These are phyloP conservation scores for Beauveria sp. DNA, from an alignment of 2,329 filamentous ascomycete species.

Conservation along the genomic window DNA sequence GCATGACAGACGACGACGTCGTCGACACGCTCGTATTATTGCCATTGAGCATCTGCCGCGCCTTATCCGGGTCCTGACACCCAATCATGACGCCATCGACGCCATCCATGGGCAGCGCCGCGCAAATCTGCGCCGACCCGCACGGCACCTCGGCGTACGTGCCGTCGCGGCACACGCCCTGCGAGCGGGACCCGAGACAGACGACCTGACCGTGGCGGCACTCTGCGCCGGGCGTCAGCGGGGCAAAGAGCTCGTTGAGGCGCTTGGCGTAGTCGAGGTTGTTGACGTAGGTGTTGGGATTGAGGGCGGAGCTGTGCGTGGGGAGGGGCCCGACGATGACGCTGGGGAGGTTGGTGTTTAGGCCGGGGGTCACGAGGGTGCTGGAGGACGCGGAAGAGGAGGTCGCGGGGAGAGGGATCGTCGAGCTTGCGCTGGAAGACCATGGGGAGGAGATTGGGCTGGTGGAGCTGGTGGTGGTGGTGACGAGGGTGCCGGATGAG, in stretches of 20 bases:
- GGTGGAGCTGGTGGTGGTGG: neutral
- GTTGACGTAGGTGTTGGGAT: constrained; percentile 32
- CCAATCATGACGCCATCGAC: constrained; percentile 40
- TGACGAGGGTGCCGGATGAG: neutral
- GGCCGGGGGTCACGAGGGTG: constrained; percentile 21
- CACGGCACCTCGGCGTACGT: constrained; percentile 35
- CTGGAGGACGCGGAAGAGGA: neutral
- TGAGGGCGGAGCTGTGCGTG: constrained; percentile 32
- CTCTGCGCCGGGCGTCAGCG: constrained; percentile 38
- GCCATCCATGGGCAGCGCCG: constrained; percentile 46
- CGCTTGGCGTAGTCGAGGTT: constrained; percentile 38
- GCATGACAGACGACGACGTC: neutral
- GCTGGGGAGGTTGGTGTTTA: constrained; percentile 35
- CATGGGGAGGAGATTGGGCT: neutral
- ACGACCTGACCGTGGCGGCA: constrained; percentile 25
- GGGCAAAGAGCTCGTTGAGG: constrained; percentile 41
- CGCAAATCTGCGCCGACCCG: constrained; percentile 34
- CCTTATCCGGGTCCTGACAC: constrained; percentile 36
- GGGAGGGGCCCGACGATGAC: constrained; percentile 26
- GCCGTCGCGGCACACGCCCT: constrained; percentile 31
- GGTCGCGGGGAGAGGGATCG: neutral
- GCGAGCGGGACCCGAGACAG: neutral
- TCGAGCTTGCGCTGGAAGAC: neutral
- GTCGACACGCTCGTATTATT: neutral
- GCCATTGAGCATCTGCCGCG: constrained; percentile 34